A percentile compares a stretch with the other conserved stretches of the same genome.
Conservation (phyloP, 495 filamentous ascomycete genomes). For the Parathielavia appendiculata region DNA sequence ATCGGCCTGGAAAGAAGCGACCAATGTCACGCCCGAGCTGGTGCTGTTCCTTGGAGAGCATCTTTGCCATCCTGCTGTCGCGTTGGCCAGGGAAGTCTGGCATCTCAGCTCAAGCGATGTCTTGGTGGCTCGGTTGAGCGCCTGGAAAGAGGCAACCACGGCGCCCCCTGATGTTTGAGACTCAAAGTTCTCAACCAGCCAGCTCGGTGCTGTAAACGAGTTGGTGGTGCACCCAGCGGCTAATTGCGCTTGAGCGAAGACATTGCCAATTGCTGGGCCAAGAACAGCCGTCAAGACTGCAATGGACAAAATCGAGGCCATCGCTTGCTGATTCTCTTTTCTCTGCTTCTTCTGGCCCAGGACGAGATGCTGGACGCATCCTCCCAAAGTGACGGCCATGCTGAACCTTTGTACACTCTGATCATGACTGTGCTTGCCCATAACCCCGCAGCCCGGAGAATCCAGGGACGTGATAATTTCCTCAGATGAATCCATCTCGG, state of each 20-base stretch:
- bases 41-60: conserved; percentile 10
- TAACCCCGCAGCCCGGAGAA: not conserved
- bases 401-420: not conserved
- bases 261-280: not conserved
- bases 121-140: conserved; percentile 25
- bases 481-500: conserved; percentile 2
- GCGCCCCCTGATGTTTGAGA: not conserved
- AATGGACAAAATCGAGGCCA: not conserved
- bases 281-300: conserved; percentile 2
- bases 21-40: not conserved
- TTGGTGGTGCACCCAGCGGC: conserved; percentile 21
- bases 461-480: not conserved
- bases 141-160: conserved; percentile 11
- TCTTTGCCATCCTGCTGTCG: conserved; percentile 4
- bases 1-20: conserved; percentile 7
- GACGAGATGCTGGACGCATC: not conserved
- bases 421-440: not conserved
- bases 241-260: conserved; percentile 3
- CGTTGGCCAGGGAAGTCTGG: not conserved
- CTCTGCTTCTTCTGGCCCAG: not conserved
- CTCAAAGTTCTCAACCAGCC: conserved; percentile 21
- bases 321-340: not conserved
- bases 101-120: conserved; percentile 11
- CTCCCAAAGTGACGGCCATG: not conserved
- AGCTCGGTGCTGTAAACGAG: conserved; percentile 26